Evolutionary conservation across 768 basidiomycete species (phyloP).

Genomic region (Podaxis carcinomalis): DNA sequence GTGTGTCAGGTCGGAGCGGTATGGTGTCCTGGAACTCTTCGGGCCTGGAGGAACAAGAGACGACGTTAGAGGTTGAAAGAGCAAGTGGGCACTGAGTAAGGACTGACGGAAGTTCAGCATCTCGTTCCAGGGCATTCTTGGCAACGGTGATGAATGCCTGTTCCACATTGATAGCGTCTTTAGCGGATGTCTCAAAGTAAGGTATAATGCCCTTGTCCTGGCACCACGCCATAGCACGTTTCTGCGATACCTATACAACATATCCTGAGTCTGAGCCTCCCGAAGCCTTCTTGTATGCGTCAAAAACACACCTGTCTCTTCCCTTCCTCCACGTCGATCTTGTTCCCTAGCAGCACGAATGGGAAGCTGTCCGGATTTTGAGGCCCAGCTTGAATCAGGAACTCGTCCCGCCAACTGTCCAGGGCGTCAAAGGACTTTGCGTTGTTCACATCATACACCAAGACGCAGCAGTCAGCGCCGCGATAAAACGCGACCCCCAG

Average conservation of each 20-base stretch:
- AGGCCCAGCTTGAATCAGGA: slow-evolving; percentile 97
- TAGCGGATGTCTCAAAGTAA: slow-evolving; percentile 99
- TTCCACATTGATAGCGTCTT: slow-evolving; percentile 99
- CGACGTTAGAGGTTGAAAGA: not conserved
- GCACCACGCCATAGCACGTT: slow-evolving; percentile 99
- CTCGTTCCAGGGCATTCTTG: slow-evolving; percentile 97
- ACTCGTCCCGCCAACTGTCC: slow-evolving; percentile 99
- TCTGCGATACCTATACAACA: slow-evolving; percentile 85
- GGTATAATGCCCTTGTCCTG: slow-evolving; percentile 99
- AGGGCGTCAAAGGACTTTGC: slow-evolving; percentile 97
- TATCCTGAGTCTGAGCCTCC: not conserved
- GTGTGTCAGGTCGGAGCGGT: slow-evolving; percentile 11
- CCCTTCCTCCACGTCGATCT: slow-evolving; percentile 99
- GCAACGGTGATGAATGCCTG: slow-evolving; percentile 99
- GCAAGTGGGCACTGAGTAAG: not conserved
- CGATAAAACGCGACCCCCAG: slow-evolving; percentile 99
- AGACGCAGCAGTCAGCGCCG: slow-evolving; percentile 97
- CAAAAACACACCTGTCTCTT: slow-evolving; percentile 80
- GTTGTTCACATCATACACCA: slow-evolving; percentile 99
- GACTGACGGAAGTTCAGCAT: slow-evolving; percentile 53
- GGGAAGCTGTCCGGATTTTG: slow-evolving; percentile 99
- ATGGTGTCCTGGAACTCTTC: slow-evolving; percentile 8
- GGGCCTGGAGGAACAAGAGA: not conserved
- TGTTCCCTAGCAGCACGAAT: slow-evolving; percentile 97
- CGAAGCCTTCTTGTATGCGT: not conserved